A percentile compares a stretch with the other conserved stretches of the same genome.
Evolutionary conservation across 352 stramenopile genomes (phyloP).

Genomic region (Globisporangium ultimum): DNA sequence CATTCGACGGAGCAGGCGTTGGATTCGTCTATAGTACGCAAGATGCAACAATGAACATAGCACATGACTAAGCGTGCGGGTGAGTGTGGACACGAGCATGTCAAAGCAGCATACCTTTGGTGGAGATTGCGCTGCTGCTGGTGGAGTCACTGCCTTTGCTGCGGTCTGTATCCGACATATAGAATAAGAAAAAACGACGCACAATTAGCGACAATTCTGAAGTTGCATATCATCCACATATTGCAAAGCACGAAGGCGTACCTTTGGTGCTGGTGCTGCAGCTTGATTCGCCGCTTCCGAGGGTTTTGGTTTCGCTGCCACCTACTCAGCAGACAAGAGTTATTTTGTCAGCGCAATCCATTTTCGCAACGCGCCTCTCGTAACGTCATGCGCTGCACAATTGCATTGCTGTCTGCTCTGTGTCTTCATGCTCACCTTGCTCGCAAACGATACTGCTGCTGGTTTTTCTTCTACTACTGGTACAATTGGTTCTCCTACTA

Average conservation of each 20-base stretch:
- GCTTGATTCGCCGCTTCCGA: not conserved
- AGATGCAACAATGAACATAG: not conserved
- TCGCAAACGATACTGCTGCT: not conserved
- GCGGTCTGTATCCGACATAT: not conserved
- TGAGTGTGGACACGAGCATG: not conserved
- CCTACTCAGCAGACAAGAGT: conserved; percentile 5
- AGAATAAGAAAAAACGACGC: not conserved
- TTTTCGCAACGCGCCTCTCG: not conserved
- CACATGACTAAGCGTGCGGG: too few species aligned
- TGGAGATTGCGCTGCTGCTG: not conserved
- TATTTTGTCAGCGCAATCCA: conserved; percentile 1
- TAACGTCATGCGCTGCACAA: too few species aligned
- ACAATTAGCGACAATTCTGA: not conserved
- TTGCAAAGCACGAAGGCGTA: not conserved
- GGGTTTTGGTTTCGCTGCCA: conserved; percentile 4
- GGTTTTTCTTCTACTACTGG: conserved; percentile 13
- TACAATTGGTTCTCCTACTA: conserved; percentile 17
- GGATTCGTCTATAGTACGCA: conserved; percentile 2
- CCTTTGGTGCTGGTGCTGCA: conserved; percentile 2
- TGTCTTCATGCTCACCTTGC: not conserved
- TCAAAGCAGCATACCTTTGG: not conserved
- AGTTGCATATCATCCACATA: not conserved
- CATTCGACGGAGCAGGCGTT: not conserved
- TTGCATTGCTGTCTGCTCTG: not conserved
- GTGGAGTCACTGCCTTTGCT: not conserved